Conservation (phyloP, 306 rosid species). For the Lathyrus aphaca region DNA sequence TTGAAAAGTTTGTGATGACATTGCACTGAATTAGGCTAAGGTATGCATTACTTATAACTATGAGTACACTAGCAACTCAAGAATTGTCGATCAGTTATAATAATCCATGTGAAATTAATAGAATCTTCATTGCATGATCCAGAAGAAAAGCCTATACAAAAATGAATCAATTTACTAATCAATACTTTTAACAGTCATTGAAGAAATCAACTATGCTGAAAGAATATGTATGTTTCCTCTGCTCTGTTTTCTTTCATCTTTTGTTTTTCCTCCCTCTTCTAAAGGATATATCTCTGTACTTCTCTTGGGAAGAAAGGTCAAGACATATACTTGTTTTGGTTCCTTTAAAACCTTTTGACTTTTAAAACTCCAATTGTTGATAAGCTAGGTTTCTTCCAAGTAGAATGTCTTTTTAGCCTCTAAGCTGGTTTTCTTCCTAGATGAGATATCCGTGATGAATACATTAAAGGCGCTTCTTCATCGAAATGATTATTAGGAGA, state of each 20-base stretch:
- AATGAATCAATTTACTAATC: conserved; percentile 39
- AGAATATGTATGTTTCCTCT: conserved; percentile 30
- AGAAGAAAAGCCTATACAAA: conserved; percentile 43
- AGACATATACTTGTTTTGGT: conserved; percentile 34
- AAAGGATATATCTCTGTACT: conserved; percentile 26
- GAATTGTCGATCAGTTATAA: conserved; percentile 22
- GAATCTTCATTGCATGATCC: conserved; percentile 34
- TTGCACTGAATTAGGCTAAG: too few species aligned
- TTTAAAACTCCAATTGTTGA: conserved; percentile 40
- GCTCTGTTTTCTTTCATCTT: conserved; percentile 36
- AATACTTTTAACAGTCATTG: conserved; percentile 34
- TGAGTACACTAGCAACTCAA: conserved; percentile 24
- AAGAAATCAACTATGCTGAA: conserved; percentile 39
- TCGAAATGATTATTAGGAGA: conserved; percentile 42
- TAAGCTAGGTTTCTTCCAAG: conserved; percentile 42
- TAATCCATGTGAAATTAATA: conserved; percentile 10
- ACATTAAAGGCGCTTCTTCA: conserved; percentile 79
- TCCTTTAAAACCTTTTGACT: conserved; percentile 30
- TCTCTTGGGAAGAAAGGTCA: conserved; percentile 38
- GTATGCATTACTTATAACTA: background rate
- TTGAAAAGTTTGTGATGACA: too few species aligned
- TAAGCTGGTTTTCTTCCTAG: conserved; percentile 60
- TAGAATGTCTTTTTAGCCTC: conserved; percentile 26
- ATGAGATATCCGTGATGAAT: conserved; percentile 74
- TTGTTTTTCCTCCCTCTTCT: conserved; percentile 18